phyloP scores from a whole-genome alignment of 768 basidiomycete genomes.

The Termitomyces sp. region DNA sequence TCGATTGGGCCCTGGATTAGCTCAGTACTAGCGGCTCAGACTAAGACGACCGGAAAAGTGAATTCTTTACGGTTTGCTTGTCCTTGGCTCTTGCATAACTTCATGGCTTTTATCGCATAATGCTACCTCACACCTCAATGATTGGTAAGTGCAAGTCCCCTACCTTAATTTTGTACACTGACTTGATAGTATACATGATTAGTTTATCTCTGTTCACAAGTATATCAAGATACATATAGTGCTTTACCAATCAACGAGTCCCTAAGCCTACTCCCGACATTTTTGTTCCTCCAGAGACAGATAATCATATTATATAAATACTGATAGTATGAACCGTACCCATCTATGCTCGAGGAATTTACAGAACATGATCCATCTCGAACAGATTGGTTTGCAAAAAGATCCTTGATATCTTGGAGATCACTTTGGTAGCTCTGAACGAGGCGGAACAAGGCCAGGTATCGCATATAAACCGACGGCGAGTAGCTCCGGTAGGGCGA shows the following conservation, averaged over 20 bases:
- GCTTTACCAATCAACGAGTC: too few species aligned
- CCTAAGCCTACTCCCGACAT: too few species aligned
- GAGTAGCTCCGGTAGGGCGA: slow-evolving; percentile 33
- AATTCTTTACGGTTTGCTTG: background rate
- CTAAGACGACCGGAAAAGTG: background rate
- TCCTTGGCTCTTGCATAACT: background rate
- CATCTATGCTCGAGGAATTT: background rate
- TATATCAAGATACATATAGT: too few species aligned
- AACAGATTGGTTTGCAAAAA: background rate
- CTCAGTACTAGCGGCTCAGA: background rate
- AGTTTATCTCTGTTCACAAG: too few species aligned
- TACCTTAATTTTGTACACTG: too few species aligned
- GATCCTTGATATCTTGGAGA: slow-evolving; percentile 8
- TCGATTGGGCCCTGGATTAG: background rate
- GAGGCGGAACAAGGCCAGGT: slow-evolving; percentile 34
- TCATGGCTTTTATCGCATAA: background rate
- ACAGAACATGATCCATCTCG: background rate
- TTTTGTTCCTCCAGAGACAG: too few species aligned
- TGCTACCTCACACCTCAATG: too few species aligned
- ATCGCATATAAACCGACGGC: slow-evolving; percentile 28
- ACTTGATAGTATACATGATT: too few species aligned
- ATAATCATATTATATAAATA: background rate
- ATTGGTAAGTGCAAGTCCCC: too few species aligned
- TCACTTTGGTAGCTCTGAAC: slow-evolving; percentile 17
- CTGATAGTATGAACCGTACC: background rate